Conservation (phyloP, 257 asterid species). For the Penstemon barbatus region DNA sequence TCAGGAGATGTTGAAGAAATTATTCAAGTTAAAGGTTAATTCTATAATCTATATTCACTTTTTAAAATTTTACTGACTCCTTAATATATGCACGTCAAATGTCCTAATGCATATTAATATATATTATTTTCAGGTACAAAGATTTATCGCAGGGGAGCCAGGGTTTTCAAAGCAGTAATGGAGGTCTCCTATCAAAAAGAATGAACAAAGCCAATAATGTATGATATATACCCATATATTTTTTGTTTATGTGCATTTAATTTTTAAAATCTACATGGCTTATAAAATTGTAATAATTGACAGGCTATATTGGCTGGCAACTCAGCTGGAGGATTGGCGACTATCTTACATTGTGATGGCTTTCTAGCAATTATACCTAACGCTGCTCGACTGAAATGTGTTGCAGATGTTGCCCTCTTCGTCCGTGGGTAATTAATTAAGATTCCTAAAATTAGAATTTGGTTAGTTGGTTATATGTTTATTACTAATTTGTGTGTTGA, state of each 20-base stretch:
- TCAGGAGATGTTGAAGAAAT: slow-evolving; percentile 13
- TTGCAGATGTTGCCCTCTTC: slow-evolving; percentile 29
- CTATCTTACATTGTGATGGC: slow-evolving; percentile 28
- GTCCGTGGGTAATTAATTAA: slow-evolving; percentile 9
- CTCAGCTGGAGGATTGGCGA: slow-evolving; percentile 33
- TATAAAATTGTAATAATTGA: too few relatives aligned
- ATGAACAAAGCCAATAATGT: slow-evolving; percentile 11
- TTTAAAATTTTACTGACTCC: too few relatives aligned
- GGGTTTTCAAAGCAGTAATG: slow-evolving; percentile 11
- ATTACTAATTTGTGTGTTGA: too few relatives aligned
- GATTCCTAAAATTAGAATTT: too few relatives aligned
- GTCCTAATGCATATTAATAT: not conserved
- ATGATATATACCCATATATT: not conserved
- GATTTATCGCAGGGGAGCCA: slow-evolving; percentile 3
- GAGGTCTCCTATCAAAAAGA: slow-evolving; percentile 15
- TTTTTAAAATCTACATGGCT: not conserved
- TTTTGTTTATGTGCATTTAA: not conserved
- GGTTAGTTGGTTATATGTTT: too few relatives aligned
- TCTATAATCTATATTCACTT: too few relatives aligned
- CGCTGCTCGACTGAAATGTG: slow-evolving; percentile 25
- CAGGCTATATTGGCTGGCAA: slow-evolving; percentile 28
- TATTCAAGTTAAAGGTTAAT: not conserved
- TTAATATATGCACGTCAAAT: too few relatives aligned
- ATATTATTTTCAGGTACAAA: not conserved
- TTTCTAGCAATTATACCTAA: slow-evolving; percentile 22